Base-by-base conservation (phyloP, 163 green algal species). In the Scenedesmus sp. region DNA sequence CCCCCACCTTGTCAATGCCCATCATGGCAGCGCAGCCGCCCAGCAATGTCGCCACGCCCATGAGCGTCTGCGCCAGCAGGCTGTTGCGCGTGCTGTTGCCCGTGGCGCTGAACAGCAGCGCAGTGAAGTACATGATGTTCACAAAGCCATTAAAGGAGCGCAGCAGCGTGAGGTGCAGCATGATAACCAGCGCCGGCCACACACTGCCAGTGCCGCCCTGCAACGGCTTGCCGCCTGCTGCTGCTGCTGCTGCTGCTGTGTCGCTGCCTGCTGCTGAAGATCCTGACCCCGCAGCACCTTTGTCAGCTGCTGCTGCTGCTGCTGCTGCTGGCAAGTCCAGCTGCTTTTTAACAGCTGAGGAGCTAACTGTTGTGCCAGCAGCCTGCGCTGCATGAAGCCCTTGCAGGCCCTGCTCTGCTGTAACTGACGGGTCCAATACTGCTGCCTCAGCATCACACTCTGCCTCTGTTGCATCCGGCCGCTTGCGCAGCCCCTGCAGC, bases 91-190 rank as follows among this genome's bases (percentile, higher is more conserved):
- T 88, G 83, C 83, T 88, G 83, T 88, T 88, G 59, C 83, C 83
- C 57, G 83, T 88, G 57, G 55, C 54, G 18, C 55, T 74, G 57
- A 88, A 88, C 83, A 88, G 59, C 83, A 88, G 15, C 8, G 83
- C 83, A 59, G 83, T 76, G 57, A 88, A 88, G 54, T 76, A 88
- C 83, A 88, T 88, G 83, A 88, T 76, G 7, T 74, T 88, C 2
- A 88, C 83, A 88, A 88, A 88, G 1, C 83, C 83, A 34, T 55
- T 55, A 8, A 74, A 88, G 26, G 20, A 77, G 7, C 83, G n/a
- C 34, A 88, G 56, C 23, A 88, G 20, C 13, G 83, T 88, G 6
- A 88, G 20, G 57, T 88, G 83, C 18, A 88, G 46, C 57, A 76
- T 88, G 56, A 88, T 88, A 2, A 88, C 76, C 4, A 76, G 57